Evolutionary conservation across 306 rosid species (phyloP).

Genomic region (Cucumis hystrix): DNA sequence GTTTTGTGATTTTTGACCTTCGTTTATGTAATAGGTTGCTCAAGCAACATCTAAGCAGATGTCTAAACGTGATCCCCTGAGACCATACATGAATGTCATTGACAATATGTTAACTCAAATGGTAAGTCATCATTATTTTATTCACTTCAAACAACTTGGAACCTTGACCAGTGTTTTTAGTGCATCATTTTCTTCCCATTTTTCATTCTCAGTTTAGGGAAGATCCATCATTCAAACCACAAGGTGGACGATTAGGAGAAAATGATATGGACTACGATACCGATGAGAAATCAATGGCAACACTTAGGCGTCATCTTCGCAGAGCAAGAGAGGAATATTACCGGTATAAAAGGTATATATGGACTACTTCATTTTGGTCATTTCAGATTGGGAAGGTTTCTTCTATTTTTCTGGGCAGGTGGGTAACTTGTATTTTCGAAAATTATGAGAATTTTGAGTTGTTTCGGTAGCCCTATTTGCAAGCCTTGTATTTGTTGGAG

Average conservation of each 20-base stretch:
- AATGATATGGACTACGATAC: constrained; percentile 96
- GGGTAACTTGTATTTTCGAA: not conserved
- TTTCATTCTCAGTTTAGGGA: constrained; percentile 50
- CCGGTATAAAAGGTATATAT: constrained; percentile 72
- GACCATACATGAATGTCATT: constrained; percentile 80
- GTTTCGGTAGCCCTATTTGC: not conserved
- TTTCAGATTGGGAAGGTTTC: constrained; percentile 1
- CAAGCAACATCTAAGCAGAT: constrained; percentile 96
- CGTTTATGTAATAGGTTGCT: constrained; percentile 49
- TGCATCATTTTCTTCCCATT: constrained; percentile 16
- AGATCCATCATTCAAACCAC: constrained; percentile 94
- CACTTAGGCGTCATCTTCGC: constrained; percentile 87
- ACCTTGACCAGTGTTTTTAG: constrained; percentile 2
- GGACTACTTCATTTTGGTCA: not conserved
- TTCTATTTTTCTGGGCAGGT: not conserved
- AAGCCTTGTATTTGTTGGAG: not conserved
- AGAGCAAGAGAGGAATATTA: constrained; percentile 85
- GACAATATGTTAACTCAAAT: constrained; percentile 64
- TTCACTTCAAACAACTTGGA: constrained; percentile 7
- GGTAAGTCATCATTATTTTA: constrained; percentile 32
- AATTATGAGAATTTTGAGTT: not conserved
- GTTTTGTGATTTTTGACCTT: not conserved
- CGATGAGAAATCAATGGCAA: constrained; percentile 97
- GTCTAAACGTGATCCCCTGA: constrained; percentile 86
- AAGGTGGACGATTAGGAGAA: constrained; percentile 83